Evolutionary conservation across 495 filamentous ascomycete species (phyloP), one percentile per base, ranked within the genome.

Genomic region (Talaromyces proteolyticus): DNA sequence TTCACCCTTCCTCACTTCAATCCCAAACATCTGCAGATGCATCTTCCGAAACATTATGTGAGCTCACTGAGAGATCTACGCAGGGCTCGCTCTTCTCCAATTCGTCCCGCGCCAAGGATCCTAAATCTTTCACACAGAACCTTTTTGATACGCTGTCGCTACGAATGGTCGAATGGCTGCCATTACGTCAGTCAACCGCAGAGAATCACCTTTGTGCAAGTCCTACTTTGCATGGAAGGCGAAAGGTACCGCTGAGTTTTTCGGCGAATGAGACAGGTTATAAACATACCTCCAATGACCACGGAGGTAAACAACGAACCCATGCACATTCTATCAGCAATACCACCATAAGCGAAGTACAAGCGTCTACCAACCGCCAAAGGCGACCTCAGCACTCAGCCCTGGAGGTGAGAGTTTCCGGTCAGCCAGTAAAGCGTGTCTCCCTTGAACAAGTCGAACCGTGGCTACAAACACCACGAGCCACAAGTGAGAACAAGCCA

Each of bases 41-140:
- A 2, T 24, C 23, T 18, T 29, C 47, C 6, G 34, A 6, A 20
- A 16, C 24, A 18, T 23, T 8, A 11, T 10, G 47, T 39, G 39
- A 54, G 5, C 12, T 23, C 1, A 43, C 53, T 8, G 39, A 50
- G 14, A 54, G 57, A n/a, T 29, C 29, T 18, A 49, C 60, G 6
- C 43, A 52, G 10, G 60, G 60, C 14, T 54, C 65, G 34, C 61
- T 65, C 16, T 44, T 51, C 29, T 45, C 57, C 26, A 25, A 60
- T 44, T 39, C 78, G 76, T 76, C 81, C 39, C 64, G 68, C 6
- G 74, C 77, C 55, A 90, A 86, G 57, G 89, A 94, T 58, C 86
- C 88, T 17, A 86, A 87, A 52, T 92, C 88, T 1, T 91, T 94
- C 55, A 85, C 86, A 7, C 89, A 90, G 41, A 87, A 87, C 51